A percentile compares a stretch with the other conserved stretches of the same genome.
Conservation (phyloP, 148 eudicot genomes). For the Silene uniflora region DNA sequence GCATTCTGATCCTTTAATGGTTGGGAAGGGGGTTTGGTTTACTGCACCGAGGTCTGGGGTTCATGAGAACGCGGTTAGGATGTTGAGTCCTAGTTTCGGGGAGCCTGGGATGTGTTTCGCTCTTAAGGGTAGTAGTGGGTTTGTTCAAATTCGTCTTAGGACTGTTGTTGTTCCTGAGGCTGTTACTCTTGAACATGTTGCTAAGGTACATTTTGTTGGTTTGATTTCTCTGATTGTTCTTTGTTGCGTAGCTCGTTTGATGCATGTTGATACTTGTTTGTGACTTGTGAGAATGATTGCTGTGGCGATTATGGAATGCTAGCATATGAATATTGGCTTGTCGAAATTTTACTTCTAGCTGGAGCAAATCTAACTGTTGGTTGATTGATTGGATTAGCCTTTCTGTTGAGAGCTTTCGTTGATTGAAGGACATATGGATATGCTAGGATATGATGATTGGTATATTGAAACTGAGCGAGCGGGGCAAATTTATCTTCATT, state of each 20-base stretch:
- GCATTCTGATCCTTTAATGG: slow-evolving; percentile 53
- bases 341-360: background rate
- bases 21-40: slow-evolving; percentile 36
- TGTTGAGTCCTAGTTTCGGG: slow-evolving; percentile 83
- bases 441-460: background rate
- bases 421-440: background rate
- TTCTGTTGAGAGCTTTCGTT: background rate
- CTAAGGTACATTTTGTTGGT: slow-evolving; percentile 46
- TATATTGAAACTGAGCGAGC: too few relatives aligned
- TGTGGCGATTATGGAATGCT: background rate
- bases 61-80: slow-evolving; percentile 44
- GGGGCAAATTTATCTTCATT: background rate
- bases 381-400: background rate
- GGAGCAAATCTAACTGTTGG: background rate
- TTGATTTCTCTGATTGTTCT: background rate
- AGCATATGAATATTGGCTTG: background rate
- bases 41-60: slow-evolving; percentile 26
- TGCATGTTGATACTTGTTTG: background rate
- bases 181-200: slow-evolving; percentile 81
- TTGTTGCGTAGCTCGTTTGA: background rate
- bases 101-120: slow-evolving; percentile 93
- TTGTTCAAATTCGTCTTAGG: slow-evolving; percentile 63
- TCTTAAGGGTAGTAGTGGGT: slow-evolving; percentile 73
- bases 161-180: slow-evolving; percentile 80
- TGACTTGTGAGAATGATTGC: background rate